These are phyloP conservation scores for Blastobotrys terrestris DNA, from an alignment of 805 yeast genomes.

Conservation along the genomic window DNA sequence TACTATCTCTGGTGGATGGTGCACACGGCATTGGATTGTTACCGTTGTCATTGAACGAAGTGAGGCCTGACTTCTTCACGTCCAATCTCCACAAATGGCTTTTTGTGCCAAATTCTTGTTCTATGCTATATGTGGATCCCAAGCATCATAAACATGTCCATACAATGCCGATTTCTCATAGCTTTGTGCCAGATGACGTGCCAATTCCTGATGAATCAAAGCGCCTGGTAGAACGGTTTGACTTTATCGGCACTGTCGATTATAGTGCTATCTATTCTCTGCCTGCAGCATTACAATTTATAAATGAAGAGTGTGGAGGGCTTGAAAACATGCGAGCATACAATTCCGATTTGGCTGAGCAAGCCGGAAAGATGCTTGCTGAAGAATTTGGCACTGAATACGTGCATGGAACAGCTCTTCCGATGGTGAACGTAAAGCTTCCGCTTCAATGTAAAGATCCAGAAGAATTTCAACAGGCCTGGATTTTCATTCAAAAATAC, in stretches of 20 bases:
- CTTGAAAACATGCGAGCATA: slow-evolving; percentile 46
- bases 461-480: slow-evolving; percentile 19
- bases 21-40: slow-evolving; percentile 59
- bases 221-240: slow-evolving; percentile 39
- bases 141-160: slow-evolving; percentile 46
- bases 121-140: slow-evolving; percentile 51
- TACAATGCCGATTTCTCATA: slow-evolving; percentile 48
- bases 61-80: slow-evolving; percentile 53
- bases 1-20: slow-evolving; percentile 59
- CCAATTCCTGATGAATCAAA: slow-evolving; percentile 22
- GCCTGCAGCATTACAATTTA: slow-evolving; percentile 47
- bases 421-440: slow-evolving; percentile 41
- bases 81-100: slow-evolving; percentile 70
- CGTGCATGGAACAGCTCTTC: slow-evolving; percentile 33
- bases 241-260: slow-evolving; percentile 44
- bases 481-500: slow-evolving; percentile 16
- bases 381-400: slow-evolving; percentile 36
- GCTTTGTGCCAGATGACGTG: not conserved
- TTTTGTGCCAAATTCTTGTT: slow-evolving; percentile 51
- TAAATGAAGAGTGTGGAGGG: slow-evolving; percentile 54
- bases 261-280: slow-evolving; percentile 40
- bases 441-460: slow-evolving; percentile 27
- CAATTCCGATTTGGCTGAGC: slow-evolving; percentile 39
- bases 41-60: slow-evolving; percentile 20
- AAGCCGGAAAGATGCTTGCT: slow-evolving; percentile 39